Conservation (phyloP, 495 filamentous ascomycete genomes). For the Daldinia caldariorum region DNA sequence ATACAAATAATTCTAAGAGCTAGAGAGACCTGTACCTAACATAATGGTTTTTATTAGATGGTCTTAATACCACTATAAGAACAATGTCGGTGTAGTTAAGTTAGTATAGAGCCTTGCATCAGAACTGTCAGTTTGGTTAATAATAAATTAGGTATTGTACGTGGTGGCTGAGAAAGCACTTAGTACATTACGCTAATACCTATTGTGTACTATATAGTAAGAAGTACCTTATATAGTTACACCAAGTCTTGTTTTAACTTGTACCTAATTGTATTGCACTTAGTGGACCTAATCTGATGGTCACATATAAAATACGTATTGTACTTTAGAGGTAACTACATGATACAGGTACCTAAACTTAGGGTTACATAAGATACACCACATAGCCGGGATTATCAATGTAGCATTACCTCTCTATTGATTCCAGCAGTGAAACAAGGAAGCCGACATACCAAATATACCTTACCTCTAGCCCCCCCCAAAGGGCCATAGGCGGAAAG, state of each 20-base stretch:
- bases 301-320: too few species aligned
- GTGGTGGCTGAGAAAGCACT: neutral
- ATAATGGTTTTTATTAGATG: neutral
- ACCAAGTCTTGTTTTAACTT: too few species aligned
- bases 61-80: neutral
- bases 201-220: too few species aligned
- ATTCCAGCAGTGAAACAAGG: constrained; percentile 35
- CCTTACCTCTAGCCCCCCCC: neutral
- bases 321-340: too few species aligned
- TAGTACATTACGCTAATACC: too few species aligned
- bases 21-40: too few species aligned
- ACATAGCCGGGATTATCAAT: neutral
- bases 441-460: constrained; percentile 39
- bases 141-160: neutral
- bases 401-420: constrained; percentile 3
- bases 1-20: too few species aligned
- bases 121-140: neutral
- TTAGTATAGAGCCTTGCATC: neutral
- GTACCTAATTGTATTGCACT: too few species aligned
- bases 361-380: neutral
- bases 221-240: too few species aligned
- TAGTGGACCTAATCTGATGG: too few species aligned
- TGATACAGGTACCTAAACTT: neutral
- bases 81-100: neutral
- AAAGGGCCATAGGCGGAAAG: constrained; percentile 24